Percentiles rank a stretch among this genome's conserved stretches.
These are phyloP conservation scores for Sphagnum fallax DNA, from an alignment of 228 moss, liverwort and hornwort genomes.

Conservation along the genomic window DNA sequence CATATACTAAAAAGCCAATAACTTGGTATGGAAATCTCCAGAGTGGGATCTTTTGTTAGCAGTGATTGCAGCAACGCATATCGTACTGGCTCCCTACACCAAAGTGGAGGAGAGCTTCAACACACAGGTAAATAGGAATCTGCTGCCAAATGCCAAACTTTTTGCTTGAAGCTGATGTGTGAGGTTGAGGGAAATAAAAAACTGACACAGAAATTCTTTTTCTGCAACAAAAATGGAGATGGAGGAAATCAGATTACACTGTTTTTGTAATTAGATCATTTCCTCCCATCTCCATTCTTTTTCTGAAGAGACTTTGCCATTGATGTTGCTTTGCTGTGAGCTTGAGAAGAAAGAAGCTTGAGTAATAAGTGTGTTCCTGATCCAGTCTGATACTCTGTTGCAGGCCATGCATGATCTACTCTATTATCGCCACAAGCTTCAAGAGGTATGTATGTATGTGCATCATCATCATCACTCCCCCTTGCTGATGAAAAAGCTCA, in stretches of 20 bases:
- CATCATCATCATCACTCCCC: too few relatives aligned
- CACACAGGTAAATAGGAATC: slow-evolving; percentile 46
- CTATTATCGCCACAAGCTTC: slow-evolving; percentile 60
- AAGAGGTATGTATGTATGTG: slow-evolving; percentile 25
- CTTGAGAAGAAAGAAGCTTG: too few relatives aligned
- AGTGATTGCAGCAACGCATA: slow-evolving; percentile 54
- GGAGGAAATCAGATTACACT: too few relatives aligned
- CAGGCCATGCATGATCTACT: slow-evolving; percentile 96
- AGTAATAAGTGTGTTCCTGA: too few relatives aligned
- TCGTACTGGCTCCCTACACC: slow-evolving; percentile 80
- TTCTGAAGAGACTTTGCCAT: background rate
- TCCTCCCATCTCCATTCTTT: too few relatives aligned
- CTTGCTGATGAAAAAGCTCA: too few relatives aligned
- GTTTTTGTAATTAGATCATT: too few relatives aligned
- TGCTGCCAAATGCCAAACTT: background rate
- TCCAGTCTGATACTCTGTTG: slow-evolving; percentile 5
- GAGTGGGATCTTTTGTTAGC: slow-evolving; percentile 78
- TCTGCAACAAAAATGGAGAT: too few relatives aligned
- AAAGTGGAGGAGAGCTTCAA: slow-evolving; percentile 99
- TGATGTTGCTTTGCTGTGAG: background rate
- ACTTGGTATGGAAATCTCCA: slow-evolving; percentile 11
- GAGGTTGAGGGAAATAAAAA: background rate
- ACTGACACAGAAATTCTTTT: background rate
- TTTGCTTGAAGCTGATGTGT: background rate
- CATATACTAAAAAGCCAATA: background rate